These are phyloP conservation scores for Scedosporium dehoogii DNA, from an alignment of 2,329 filamentous ascomycete genomes.

Conservation along the genomic window DNA sequence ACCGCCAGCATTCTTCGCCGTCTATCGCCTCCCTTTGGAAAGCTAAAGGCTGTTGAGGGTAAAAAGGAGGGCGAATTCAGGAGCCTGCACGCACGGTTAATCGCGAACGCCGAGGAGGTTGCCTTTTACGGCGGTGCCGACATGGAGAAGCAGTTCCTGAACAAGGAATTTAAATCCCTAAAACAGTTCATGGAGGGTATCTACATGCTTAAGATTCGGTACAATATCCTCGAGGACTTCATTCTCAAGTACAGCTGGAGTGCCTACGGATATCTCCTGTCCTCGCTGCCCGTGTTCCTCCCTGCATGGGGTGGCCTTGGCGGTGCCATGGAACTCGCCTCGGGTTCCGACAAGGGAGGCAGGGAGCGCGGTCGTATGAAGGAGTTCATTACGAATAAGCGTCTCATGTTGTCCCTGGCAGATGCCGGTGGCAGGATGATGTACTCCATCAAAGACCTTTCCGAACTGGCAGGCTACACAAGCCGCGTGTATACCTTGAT, in stretches of 20 bases:
- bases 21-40: constrained; percentile 90
- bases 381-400: constrained; percentile 98
- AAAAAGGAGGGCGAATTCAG: constrained; percentile 93
- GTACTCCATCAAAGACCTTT: constrained; percentile 98
- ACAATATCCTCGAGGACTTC: constrained; percentile 98
- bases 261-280: constrained; percentile 89
- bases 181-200: constrained; percentile 98
- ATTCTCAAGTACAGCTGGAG: constrained; percentile 98
- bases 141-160: constrained; percentile 87
- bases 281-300: constrained; percentile 86
- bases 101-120: constrained; percentile 95
- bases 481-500: constrained; percentile 93
- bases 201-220: constrained; percentile 93
- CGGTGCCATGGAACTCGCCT: constrained; percentile 57
- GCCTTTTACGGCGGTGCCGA: constrained; percentile 95
- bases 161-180: constrained; percentile 83
- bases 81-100: constrained; percentile 78
- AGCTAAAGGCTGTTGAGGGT: constrained; percentile 91
- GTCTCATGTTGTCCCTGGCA: constrained; percentile 92
- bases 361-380: constrained; percentile 86
- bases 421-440: constrained; percentile 97
- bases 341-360: constrained; percentile 37
- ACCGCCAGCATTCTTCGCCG: constrained; percentile 83
- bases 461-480: constrained; percentile 90
- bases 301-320: constrained; percentile 87